Conservation (phyloP, 768 basidiomycete species). For the Xerocomellus dryophilus region DNA sequence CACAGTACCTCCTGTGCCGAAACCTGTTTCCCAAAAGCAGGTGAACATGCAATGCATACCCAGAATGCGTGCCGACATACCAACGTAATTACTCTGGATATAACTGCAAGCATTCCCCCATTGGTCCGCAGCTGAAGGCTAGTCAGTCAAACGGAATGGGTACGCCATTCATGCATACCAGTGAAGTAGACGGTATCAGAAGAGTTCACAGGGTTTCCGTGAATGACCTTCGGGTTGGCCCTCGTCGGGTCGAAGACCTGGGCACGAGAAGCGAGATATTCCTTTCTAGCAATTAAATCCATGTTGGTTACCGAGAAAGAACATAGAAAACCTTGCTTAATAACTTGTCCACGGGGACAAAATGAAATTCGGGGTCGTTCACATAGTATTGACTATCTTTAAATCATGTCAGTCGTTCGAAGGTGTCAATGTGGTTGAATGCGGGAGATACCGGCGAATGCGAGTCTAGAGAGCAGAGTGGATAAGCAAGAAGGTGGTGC, state of each 20-base stretch:
- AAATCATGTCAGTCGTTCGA: not conserved
- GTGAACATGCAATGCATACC: not conserved
- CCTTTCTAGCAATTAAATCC: conserved; percentile 41
- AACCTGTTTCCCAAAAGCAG: conserved; percentile 45
- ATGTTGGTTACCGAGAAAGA: not conserved
- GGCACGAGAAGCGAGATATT: conserved; percentile 80
- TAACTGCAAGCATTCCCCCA: conserved; percentile 90
- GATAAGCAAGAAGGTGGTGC: conserved; percentile 1
- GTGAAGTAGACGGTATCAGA: conserved; percentile 96
- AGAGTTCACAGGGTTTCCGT: conserved; percentile 78
- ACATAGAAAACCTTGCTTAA: conserved; percentile 65
- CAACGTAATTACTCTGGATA: conserved; percentile 86
- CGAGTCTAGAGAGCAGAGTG: conserved; percentile 39
- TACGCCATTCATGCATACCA: conserved; percentile 39
- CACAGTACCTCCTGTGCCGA: conserved; percentile 76
- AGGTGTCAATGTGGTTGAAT: not conserved
- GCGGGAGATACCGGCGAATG: conserved; percentile 63
- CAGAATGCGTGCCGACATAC: conserved; percentile 34
- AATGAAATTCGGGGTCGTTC: conserved; percentile 79
- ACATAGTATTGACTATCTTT: conserved; percentile 86
- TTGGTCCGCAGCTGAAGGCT: conserved; percentile 66
- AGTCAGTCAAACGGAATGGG: not conserved
- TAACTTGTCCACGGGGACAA: conserved; percentile 77
- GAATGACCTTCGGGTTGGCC: conserved; percentile 62
- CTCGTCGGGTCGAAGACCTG: conserved; percentile 69